These are phyloP conservation scores for Millerozyma miso DNA, from an alignment of 805 yeast species.

Conservation along the genomic window DNA sequence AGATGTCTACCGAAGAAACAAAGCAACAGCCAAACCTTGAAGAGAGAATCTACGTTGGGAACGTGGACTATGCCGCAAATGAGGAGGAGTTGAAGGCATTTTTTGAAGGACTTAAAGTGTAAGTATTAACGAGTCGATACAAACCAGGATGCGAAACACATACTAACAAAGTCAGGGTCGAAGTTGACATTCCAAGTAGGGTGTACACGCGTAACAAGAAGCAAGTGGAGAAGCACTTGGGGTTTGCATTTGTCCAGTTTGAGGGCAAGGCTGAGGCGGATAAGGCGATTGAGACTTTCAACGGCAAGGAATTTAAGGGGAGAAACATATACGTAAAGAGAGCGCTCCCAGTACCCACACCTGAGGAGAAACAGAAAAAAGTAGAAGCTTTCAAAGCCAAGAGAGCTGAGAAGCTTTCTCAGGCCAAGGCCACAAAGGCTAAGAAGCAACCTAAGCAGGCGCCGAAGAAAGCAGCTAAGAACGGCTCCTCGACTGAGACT, in stretches of 20 bases:
- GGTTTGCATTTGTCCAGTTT: constrained; percentile 60
- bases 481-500: constrained; percentile 8
- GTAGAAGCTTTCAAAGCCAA: constrained; percentile 30
- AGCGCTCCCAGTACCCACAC: constrained; percentile 51
- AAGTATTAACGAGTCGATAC: constrained; percentile 11
- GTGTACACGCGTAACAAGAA: constrained; percentile 30
- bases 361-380: constrained; percentile 38
- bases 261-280: constrained; percentile 41
- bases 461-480: constrained; percentile 1
- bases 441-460: constrained; percentile 5
- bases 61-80: constrained; percentile 39
- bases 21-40: constrained; percentile 29
- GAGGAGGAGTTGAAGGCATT: constrained; percentile 43
- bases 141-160: background rate
- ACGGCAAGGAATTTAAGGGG: constrained; percentile 41
- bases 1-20: constrained; percentile 13
- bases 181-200: constrained; percentile 50
- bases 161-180: constrained; percentile 25
- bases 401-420: constrained; percentile 12
- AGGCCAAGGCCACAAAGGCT: constrained; percentile 6
- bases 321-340: constrained; percentile 48
- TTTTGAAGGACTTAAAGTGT: constrained; percentile 44
- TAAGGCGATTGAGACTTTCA: constrained; percentile 38
- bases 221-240: constrained; percentile 43
- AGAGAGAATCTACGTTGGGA: constrained; percentile 43